Evolutionary conservation across 2,329 filamentous ascomycete species (phyloP), one percentile per base, ranked within the genome.

Genomic region (Microdochium trichocladiopsis): DNA sequence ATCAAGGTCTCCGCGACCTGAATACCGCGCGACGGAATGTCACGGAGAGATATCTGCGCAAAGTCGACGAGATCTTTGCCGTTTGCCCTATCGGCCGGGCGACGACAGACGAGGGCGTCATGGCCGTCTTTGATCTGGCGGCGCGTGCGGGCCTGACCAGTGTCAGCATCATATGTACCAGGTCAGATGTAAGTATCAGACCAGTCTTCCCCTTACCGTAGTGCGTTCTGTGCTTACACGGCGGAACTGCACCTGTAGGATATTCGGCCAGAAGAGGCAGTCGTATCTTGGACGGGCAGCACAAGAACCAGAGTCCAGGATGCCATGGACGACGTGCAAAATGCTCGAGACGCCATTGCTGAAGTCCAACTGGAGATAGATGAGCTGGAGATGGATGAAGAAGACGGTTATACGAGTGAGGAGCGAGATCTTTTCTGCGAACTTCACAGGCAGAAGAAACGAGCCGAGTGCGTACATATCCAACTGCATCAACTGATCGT

Each of bases 51-150:
- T 77, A 76, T 51, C 47, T 78, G 1, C 56, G 70, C 2, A 37
- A 69, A 25, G 78, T 75, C 51, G 57, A 79, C 50, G 74, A 76
- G 52, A 73, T 78, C 3, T 72, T 78, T 50, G 73, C 66, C 1
- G 65, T 78, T 1, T 71, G 69, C 49, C 60, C 61, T 23, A 73
- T 73, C 16, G 68, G 66, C 0, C 66, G 76, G 10, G 74, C 73
- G 0, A 63, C 58, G 1, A 75, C 69, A 0, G 70, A 77, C 51
- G 60, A 62, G 18, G 70, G 72, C 0, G 69, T 78, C 1, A 56
- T 55, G 23, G 60, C 61, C 10, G 69, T 77, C 1, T 69, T 77
- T 49, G 63, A 72, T 1, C 59, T 77, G 2, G 74, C 72, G 0
- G 60, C 59, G 16, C 56, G 62, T 3, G 72, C 69, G 0, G 55